These are phyloP conservation scores for Pleurotus citrinopileatus DNA, from an alignment of 768 basidiomycete species.

Conservation along the genomic window DNA sequence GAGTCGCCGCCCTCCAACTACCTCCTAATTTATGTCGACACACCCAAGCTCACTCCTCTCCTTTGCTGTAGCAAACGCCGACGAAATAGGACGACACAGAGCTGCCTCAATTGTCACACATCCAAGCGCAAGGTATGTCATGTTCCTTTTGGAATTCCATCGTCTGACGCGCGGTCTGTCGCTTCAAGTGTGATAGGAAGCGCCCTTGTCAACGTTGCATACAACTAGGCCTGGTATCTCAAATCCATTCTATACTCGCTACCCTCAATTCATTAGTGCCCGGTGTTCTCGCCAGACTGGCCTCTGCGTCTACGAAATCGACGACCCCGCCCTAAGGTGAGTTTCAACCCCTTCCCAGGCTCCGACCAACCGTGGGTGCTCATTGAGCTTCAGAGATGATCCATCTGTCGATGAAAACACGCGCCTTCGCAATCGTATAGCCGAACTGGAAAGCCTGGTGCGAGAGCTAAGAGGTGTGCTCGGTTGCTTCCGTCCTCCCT, in stretches of 20 bases:
- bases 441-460: slow-evolving; percentile 90
- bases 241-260: background rate
- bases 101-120: slow-evolving; percentile 87
- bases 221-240: slow-evolving; percentile 73
- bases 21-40: slow-evolving; percentile 45
- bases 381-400: slow-evolving; percentile 57
- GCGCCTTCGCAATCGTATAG: slow-evolving; percentile 81
- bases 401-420: slow-evolving; percentile 86
- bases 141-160: background rate
- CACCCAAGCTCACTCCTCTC: slow-evolving; percentile 41
- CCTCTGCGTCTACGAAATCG: slow-evolving; percentile 93
- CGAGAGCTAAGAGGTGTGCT: slow-evolving; percentile 75
- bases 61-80: slow-evolving; percentile 67
- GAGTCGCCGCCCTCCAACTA: slow-evolving; percentile 18
- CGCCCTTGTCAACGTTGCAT: slow-evolving; percentile 90
- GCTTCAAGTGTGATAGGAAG: slow-evolving; percentile 79
- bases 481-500: background rate
- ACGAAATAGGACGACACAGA: slow-evolving; percentile 90
- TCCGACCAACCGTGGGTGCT: slow-evolving; percentile 7
- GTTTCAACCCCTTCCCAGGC: slow-evolving; percentile 1
- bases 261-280: slow-evolving; percentile 10
- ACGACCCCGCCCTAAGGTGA: slow-evolving; percentile 80
- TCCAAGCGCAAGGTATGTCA: slow-evolving; percentile 82
- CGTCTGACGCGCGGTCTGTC: slow-evolving; percentile 9
- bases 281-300: slow-evolving; percentile 58